Evolutionary conservation across 768 basidiomycete species (phyloP), one percentile per base, ranked within the genome.

Genomic region (Suillus americanus): DNA sequence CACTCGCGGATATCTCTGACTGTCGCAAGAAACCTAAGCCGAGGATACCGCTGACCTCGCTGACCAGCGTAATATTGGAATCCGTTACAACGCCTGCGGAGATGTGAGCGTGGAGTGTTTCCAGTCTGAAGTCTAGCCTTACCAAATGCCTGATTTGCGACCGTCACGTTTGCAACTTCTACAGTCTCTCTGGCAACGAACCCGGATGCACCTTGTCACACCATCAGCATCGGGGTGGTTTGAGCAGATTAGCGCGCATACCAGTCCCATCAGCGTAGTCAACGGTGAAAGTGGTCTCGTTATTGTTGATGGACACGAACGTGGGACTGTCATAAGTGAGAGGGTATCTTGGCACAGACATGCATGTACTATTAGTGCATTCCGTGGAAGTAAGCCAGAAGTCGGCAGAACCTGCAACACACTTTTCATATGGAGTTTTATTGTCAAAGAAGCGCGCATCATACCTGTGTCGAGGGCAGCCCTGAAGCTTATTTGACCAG

Each of bases 21-120:
- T 92, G 79, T 25, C 91, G 83, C 33, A 90, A 81, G 74, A 94
- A 94, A 1, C 92, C 91, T 35, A 94, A 78, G 25, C 92, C 92
- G 25, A 94, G 70, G 43, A 94, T 75, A 3, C 92, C 92, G 64
- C 90, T 93, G 9, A 86, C 79, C 56, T 89, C 73, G 69, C 90
- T 86, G 12, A 78, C 76, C 66, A 93, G 76, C 18, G 85, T 81
- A 40, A 92, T 81, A 70, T 89, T 90, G 25, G 86, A 86, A 46
- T 81, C 73, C 2, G 85, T 86, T 46, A 89, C 80, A 56, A 92
- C 70, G 20, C 85, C 90, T 92, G 51, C 25, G 53, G 43, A 28
- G 18, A 18, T 53, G 64, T 16, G 10, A 41, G n/a, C 25, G 41
- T 33, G 14, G 10, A 43, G 40, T 18, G 48, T 12, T 64, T 64